These are phyloP conservation scores for Calonectria henricotiae DNA, from an alignment of 2,329 filamentous ascomycete species.

Conservation along the genomic window DNA sequence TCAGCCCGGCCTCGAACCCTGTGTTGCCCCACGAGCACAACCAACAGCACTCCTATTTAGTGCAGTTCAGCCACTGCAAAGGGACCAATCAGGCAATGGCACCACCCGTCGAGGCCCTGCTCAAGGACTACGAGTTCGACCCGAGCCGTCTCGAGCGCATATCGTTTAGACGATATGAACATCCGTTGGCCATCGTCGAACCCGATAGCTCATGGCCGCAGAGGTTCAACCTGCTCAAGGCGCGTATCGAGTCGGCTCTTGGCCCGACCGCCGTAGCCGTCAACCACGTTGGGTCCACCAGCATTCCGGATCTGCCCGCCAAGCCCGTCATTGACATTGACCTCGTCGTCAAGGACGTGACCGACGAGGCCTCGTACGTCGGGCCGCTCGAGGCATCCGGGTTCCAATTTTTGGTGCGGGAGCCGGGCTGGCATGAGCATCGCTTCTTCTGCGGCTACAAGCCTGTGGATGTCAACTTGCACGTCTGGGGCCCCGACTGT, in stretches of 20 bases:
- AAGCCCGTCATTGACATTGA: constrained; percentile 71
- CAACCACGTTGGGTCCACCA: constrained; percentile 68
- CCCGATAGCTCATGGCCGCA: constrained; percentile 59
- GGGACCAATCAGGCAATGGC: constrained; percentile 43
- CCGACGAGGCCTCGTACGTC: constrained; percentile 63
- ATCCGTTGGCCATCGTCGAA: constrained; percentile 56
- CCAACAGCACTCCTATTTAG: constrained; percentile 22
- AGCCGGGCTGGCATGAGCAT: constrained; percentile 66
- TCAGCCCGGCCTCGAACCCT: neutral
- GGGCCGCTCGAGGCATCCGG: constrained; percentile 61
- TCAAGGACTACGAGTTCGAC: constrained; percentile 51
- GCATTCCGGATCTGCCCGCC: constrained; percentile 65
- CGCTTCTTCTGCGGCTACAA: constrained; percentile 62
- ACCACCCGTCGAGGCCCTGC: constrained; percentile 48
- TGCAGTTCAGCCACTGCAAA: neutral
- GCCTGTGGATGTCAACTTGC: constrained; percentile 62
- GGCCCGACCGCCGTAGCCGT: constrained; percentile 59
- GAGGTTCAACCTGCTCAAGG: constrained; percentile 53
- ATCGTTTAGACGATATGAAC: constrained; percentile 47
- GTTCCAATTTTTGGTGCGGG: constrained; percentile 65
- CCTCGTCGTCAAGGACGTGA: constrained; percentile 61
- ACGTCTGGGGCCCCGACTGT: constrained; percentile 64
- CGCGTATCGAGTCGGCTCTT: constrained; percentile 58
- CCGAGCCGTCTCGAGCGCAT: constrained; percentile 49
- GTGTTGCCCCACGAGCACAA: constrained; percentile 7